Percentiles rank a stretch among this genome's conserved stretches.
Conservation (phyloP, 805 yeast genomes). For the Wickerhamomyces silvicola region DNA sequence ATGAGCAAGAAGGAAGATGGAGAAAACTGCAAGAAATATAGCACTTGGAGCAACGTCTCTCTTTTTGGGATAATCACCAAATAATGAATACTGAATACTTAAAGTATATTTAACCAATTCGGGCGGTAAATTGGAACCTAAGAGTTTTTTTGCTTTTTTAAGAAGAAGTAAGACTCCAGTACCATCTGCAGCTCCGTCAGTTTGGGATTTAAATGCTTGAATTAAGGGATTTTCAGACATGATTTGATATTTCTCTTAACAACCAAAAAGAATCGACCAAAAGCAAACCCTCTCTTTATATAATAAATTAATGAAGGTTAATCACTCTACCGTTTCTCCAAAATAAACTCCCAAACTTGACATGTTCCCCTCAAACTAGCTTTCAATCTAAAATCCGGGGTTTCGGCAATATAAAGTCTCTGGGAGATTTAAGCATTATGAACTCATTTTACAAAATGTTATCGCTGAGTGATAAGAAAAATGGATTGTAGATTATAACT, state of each 20-base stretch:
- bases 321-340: no score
- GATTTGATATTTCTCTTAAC: not conserved
- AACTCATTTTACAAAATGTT: no score
- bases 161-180: constrained; percentile 39
- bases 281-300: not conserved
- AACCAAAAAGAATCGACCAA: not conserved
- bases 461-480: no score
- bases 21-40: constrained; percentile 48
- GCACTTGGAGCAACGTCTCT: constrained; percentile 56
- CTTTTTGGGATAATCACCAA: constrained; percentile 55
- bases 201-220: constrained; percentile 15
- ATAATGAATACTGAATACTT: constrained; percentile 40
- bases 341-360: no score
- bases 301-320: no score
- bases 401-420: no score
- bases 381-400: no score
- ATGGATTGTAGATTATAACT: no score
- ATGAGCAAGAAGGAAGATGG: constrained; percentile 42
- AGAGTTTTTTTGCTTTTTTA: constrained; percentile 25
- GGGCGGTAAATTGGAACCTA: constrained; percentile 36
- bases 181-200: constrained; percentile 42
- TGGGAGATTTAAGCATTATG: no score
- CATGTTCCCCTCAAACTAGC: no score
- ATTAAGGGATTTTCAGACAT: constrained; percentile 2
- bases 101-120: constrained; percentile 31